These are phyloP conservation scores for Pythium myriotylum DNA, from an alignment of 352 stramenopile genomes.

Conservation along the genomic window DNA sequence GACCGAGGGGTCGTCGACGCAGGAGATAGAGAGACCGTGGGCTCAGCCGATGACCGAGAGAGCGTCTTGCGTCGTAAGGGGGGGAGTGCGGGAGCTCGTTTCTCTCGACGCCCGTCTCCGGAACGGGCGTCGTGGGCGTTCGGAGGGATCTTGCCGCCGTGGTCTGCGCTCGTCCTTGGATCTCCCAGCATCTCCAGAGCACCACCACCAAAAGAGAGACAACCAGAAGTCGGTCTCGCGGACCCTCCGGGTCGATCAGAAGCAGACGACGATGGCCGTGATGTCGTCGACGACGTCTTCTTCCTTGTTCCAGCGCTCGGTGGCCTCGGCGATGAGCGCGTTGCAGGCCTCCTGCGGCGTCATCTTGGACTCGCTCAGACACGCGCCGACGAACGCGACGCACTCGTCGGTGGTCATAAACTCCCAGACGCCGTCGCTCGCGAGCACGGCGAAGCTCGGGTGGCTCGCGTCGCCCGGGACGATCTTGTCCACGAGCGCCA, in stretches of 20 bases:
- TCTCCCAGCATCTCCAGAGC: too few relatives aligned
- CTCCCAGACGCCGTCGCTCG: conserved; percentile 86
- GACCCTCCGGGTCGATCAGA: too few relatives aligned
- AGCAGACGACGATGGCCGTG: conserved; percentile 66
- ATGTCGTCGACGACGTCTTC: conserved; percentile 87
- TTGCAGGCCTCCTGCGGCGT: conserved; percentile 68
- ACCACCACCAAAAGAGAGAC: too few relatives aligned
- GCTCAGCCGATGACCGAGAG: neutral
- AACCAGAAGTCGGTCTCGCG: too few relatives aligned
- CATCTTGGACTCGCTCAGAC: conserved; percentile 48
- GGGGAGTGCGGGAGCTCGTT: too few relatives aligned
- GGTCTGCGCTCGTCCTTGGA: too few relatives aligned
- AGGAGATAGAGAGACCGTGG: too few relatives aligned
- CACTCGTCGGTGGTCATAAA: conserved; percentile 79
- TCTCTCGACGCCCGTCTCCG: too few relatives aligned
- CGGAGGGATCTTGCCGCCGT: too few relatives aligned
- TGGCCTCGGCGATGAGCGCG: conserved; percentile 65
- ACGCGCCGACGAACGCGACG: conserved; percentile 59
- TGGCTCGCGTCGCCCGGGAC: conserved; percentile 26
- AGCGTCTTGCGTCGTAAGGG: too few relatives aligned
- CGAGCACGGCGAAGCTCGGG: conserved; percentile 68
- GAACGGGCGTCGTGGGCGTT: too few relatives aligned
- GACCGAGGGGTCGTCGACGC: too few relatives aligned
- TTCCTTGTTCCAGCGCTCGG: conserved; percentile 75
- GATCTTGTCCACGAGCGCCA: conserved; percentile 46